Evolutionary conservation across 2,329 filamentous ascomycete species (phyloP).

Genomic region (Parafenestella ontariensis): DNA sequence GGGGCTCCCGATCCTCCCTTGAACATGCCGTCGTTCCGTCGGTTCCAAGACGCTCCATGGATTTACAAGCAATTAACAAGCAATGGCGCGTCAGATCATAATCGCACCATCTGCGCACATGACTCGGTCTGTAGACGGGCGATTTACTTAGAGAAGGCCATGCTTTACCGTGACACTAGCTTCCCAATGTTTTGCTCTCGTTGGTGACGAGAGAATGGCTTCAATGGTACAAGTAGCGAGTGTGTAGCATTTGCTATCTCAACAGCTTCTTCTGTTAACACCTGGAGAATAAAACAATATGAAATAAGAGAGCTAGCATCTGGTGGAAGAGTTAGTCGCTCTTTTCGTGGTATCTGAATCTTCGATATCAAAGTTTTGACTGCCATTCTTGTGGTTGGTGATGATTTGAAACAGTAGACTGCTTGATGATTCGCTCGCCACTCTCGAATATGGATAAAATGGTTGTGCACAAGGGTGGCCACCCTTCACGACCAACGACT

Average conservation of each 20-base stretch:
- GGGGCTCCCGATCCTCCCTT: not conserved
- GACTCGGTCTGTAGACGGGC: no score
- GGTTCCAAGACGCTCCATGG: not conserved
- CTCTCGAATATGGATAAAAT: not conserved
- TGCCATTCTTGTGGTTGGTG: not conserved
- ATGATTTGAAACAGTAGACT: not conserved
- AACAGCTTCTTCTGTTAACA: no score
- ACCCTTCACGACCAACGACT: not conserved
- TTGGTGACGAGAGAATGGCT: not conserved
- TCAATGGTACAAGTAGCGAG: not conserved
- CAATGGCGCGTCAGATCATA: not conserved
- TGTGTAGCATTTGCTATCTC: not conserved
- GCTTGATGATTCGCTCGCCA: not conserved
- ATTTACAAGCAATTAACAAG: not conserved
- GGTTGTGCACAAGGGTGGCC: not conserved
- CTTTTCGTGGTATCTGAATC: not conserved
- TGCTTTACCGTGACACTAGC: no score
- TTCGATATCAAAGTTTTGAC: not conserved
- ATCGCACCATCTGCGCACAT: not conserved
- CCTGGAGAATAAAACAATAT: no score
- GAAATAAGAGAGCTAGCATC: no score
- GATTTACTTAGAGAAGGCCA: no score
- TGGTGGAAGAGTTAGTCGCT: not conserved
- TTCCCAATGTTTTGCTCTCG: not conserved
- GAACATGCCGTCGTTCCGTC: not conserved